Base-by-base conservation (phyloP, 371 early-diverging fungal species). In the Gilbertella persicaria region DNA sequence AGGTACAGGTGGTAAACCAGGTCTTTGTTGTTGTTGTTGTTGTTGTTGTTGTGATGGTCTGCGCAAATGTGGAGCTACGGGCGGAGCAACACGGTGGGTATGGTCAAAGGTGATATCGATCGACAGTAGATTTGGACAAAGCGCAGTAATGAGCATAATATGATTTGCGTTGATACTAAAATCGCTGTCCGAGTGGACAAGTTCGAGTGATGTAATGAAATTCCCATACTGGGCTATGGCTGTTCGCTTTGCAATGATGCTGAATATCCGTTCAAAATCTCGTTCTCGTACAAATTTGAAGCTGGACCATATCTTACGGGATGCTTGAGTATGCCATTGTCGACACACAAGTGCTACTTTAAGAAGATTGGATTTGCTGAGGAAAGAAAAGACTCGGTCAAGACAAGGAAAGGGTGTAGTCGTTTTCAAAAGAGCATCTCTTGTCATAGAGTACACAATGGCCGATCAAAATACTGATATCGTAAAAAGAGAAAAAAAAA, bases 221-320 rank as follows among this genome's bases (percentile, higher is more conserved):
- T 50, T 46, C 17, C 71, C 71, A 46, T 76, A 73, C 4, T 53
- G 58, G n/a, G 45, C 45, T 2, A 60, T 42, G 1, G 66, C 56
- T 43, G 53, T 64, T 25, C 50, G 56, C 25, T 58, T 63, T n/a
- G 77, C 53, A 19, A 76, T 50, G 24, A 73, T 64, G 33, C 64
- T 53, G 53, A 76, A 76, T 37, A 66, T 66, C 44, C 71, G 60
- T 53, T 76, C 77, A 43, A 73, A 76, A 8, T 73, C 73, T 60
- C 62, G 53, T 39, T 68, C 66, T 47, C 66, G 63, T 10, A 63
- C 56, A 56, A 76, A 70, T 45, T 66, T 73, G 46, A 76, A 71
- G 42, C 29, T 53, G 26, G 71, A 51, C 77, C 77, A 76, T 35
- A 70, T 43, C 20, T 51, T 42, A 29, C 59, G 50, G 6, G 63